phyloP scores from a whole-genome alignment of 805 yeast genomes.

The Dipodascopsis tothii region DNA sequence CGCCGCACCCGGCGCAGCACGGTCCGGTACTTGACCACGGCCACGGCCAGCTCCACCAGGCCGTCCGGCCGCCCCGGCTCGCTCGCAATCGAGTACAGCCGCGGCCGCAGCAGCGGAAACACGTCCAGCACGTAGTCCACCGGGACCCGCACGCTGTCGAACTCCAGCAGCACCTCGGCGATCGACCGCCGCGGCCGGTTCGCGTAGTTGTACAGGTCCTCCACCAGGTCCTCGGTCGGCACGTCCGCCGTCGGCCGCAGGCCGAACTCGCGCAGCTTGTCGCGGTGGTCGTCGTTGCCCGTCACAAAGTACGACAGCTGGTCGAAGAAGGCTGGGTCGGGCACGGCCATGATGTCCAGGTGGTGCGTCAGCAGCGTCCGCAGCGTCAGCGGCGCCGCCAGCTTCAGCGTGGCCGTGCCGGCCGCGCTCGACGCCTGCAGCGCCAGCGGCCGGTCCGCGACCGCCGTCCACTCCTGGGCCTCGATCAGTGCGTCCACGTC shows the following conservation, averaged over 20 bases:
- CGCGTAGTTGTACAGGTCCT: constrained; percentile 84
- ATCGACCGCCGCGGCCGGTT: constrained; percentile 85
- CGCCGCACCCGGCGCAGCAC: constrained; percentile 63
- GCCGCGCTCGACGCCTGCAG: constrained; percentile 32
- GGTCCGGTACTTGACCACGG: constrained; percentile 81
- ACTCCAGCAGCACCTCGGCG: constrained; percentile 75
- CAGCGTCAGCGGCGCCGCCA: constrained; percentile 56
- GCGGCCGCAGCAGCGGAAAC: constrained; percentile 69
- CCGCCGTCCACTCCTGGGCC: constrained; percentile 63
- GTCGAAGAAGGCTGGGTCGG: constrained; percentile 74
- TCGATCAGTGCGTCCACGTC: constrained; percentile 60
- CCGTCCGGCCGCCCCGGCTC: constrained; percentile 21
- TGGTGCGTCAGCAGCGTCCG: constrained; percentile 69
- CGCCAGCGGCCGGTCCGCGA: constrained; percentile 49
- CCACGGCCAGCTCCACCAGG: constrained; percentile 61
- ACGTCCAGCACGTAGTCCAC: constrained; percentile 66
- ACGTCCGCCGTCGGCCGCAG: constrained; percentile 36
- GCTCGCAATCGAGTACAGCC: constrained; percentile 81
- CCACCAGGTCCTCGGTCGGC: constrained; percentile 49
- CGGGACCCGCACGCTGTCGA: constrained; percentile 68
- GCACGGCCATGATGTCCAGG: constrained; percentile 73
- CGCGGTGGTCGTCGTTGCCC: constrained; percentile 61
- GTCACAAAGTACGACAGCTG: constrained; percentile 65
- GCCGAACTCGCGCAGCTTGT: constrained; percentile 62
- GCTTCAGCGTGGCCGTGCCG: constrained; percentile 48